Percentiles rank a stretch among this genome's conserved stretches.
Evolutionary conservation across 1,139 yeast genomes (phyloP).

Genomic region (Pichia sp.): DNA sequence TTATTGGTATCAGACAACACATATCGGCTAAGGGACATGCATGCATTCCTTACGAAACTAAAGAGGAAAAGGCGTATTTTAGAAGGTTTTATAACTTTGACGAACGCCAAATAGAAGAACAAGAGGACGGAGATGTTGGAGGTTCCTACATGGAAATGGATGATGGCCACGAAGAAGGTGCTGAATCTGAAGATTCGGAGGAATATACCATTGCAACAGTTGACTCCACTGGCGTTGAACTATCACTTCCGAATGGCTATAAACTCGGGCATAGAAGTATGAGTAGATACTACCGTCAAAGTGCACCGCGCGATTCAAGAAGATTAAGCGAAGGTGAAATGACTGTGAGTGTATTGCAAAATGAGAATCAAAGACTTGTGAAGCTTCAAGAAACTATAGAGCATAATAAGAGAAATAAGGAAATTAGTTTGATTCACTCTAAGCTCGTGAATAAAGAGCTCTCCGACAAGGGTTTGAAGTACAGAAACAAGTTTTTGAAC

Average conservation of each 20-base stretch:
- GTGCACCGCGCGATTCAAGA: slow-evolving; percentile 21
- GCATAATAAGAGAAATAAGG: slow-evolving; percentile 29
- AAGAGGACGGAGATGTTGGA: slow-evolving; percentile 20
- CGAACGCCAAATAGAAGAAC: slow-evolving; percentile 14
- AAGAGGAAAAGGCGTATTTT: slow-evolving; percentile 35
- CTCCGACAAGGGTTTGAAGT: slow-evolving; percentile 34
- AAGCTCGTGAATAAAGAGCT: slow-evolving; percentile 39
- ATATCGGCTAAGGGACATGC: slow-evolving; percentile 47
- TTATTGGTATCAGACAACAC: slow-evolving; percentile 48
- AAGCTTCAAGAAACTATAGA: slow-evolving; percentile 10
- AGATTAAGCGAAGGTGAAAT: slow-evolving; percentile 31
- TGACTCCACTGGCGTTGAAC: slow-evolving; percentile 36
- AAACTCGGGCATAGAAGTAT: slow-evolving; percentile 43
- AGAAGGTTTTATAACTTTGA: slow-evolving; percentile 39
- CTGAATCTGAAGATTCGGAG: slow-evolving; percentile 18
- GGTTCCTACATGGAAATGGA: slow-evolving; percentile 1
- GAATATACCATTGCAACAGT: slow-evolving; percentile 32
- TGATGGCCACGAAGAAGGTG: slow-evolving; percentile 14
- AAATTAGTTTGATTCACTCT: slow-evolving; percentile 38
- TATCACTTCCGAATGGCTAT: slow-evolving; percentile 42
- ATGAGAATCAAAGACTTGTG: slow-evolving; percentile 15
- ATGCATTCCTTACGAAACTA: slow-evolving; percentile 44
- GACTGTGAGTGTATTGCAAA: slow-evolving; percentile 53
- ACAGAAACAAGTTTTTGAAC: slow-evolving; percentile 57
- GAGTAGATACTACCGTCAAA: slow-evolving; percentile 39